These are phyloP conservation scores for Lupinus albus DNA, from an alignment of 306 rosid species.

Conservation along the genomic window DNA sequence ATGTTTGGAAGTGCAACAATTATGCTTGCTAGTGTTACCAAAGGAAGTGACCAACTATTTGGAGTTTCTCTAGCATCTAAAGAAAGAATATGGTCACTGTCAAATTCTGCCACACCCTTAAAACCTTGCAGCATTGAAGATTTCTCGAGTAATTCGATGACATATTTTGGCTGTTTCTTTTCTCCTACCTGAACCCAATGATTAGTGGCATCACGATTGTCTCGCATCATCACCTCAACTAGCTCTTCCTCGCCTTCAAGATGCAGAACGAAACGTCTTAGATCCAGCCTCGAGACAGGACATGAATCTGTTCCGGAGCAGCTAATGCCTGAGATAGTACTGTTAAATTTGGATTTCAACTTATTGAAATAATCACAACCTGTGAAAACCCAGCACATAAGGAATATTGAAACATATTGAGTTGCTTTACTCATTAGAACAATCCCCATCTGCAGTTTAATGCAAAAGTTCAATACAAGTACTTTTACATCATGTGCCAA, in stretches of 20 bases:
- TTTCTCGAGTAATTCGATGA: slow-evolving; percentile 57
- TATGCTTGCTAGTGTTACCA: slow-evolving; percentile 74
- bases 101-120: slow-evolving; percentile 60
- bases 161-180: slow-evolving; percentile 57
- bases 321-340: slow-evolving; percentile 30
- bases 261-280: slow-evolving; percentile 70
- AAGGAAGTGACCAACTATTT: slow-evolving; percentile 77
- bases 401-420: slow-evolving; percentile 54
- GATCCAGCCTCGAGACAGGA: slow-evolving; percentile 44
- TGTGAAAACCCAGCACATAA: slow-evolving; percentile 42
- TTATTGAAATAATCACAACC: slow-evolving; percentile 43
- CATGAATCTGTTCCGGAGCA: slow-evolving; percentile 43
- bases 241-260: slow-evolving; percentile 87
- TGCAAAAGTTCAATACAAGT: slow-evolving; percentile 49
- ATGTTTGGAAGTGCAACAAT: slow-evolving; percentile 66
- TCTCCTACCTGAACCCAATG: slow-evolving; percentile 70
- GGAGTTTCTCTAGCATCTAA: slow-evolving; percentile 59
- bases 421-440: slow-evolving; percentile 65
- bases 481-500: slow-evolving; percentile 56
- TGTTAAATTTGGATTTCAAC: slow-evolving; percentile 37
- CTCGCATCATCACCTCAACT: slow-evolving; percentile 60
- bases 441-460: slow-evolving; percentile 58
- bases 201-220: slow-evolving; percentile 64
- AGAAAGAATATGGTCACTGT: slow-evolving; percentile 56
- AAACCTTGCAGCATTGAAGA: slow-evolving; percentile 60